Conservation (phyloP, 305 asterid species). For the Lippia alba region DNA sequence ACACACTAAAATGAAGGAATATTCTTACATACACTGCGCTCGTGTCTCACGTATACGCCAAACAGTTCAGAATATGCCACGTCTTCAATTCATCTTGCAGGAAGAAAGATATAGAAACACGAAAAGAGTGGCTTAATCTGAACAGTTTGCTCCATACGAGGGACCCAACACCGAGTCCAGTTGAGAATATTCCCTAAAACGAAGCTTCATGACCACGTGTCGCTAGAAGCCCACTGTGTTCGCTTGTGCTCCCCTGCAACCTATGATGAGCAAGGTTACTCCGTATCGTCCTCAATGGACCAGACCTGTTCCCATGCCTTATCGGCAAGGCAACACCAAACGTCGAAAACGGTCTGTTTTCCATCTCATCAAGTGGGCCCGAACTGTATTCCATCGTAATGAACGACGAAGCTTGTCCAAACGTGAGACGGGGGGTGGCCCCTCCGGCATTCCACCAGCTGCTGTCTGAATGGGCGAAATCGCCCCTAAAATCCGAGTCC, state of each 20-base stretch:
- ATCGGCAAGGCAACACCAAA: conserved; percentile 53
- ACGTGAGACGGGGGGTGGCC: conserved; percentile 43
- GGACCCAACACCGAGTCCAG: too few relatives aligned
- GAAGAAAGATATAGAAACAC: too few relatives aligned
- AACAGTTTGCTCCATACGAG: too few relatives aligned
- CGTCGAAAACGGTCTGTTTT: conserved; percentile 65
- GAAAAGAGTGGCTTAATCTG: too few relatives aligned
- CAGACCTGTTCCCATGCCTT: conserved; percentile 83
- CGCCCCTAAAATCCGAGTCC: conserved; percentile 78
- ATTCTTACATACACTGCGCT: too few relatives aligned
- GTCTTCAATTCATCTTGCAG: too few relatives aligned
- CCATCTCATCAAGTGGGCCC: conserved; percentile 73
- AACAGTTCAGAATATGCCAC: too few relatives aligned
- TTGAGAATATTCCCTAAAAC: conserved; percentile 44
- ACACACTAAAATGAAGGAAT: conserved; percentile 50
- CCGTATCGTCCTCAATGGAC: conserved; percentile 80
- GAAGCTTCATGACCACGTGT: conserved; percentile 65
- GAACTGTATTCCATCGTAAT: conserved; percentile 95
- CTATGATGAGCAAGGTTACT: conserved; percentile 73
- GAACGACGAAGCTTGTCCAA: conserved; percentile 75
- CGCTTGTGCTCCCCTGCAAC: conserved; percentile 87
- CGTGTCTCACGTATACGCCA: too few relatives aligned
- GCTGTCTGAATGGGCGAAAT: conserved; percentile 71
- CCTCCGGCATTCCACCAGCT: conserved; percentile 90
- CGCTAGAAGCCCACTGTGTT: conserved; percentile 62